Conservation (phyloP, 139 green algal species). For the Micractinium conductrix region DNA sequence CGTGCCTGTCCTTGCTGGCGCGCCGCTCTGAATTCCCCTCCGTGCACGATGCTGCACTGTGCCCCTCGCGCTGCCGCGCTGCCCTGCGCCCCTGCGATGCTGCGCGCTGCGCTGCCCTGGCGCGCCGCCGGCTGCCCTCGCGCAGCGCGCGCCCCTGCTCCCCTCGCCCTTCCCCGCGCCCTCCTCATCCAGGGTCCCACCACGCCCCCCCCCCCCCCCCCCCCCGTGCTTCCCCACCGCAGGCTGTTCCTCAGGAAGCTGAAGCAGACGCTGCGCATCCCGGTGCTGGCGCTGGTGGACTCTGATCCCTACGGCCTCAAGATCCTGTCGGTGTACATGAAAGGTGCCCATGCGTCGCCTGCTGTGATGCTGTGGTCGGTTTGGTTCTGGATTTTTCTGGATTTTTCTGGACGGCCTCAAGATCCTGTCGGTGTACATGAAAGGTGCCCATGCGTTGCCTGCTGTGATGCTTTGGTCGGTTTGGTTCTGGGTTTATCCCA, state of each 20-base stretch:
- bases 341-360: slow-evolving; percentile 52
- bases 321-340: slow-evolving; percentile 97
- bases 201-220: neutral
- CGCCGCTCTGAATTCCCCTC: no score
- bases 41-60: no score
- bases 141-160: neutral
- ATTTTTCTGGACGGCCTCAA: slow-evolving; percentile 96
- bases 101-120: no score
- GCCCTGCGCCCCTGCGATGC: no score
- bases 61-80: no score
- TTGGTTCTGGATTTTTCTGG: neutral
- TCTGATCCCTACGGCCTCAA: slow-evolving; percentile 97
- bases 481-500: no score
- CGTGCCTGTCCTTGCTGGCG: no score
- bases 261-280: slow-evolving; percentile 86
- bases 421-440: slow-evolving; percentile 60
- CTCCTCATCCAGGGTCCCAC: neutral
- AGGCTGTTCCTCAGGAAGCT: slow-evolving; percentile 92
- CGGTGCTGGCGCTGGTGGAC: slow-evolving; percentile 95
- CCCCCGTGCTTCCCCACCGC: neutral
- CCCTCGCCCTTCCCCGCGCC: no score
- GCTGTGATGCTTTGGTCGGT: no score
- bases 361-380: no score
- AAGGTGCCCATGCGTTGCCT: no score
- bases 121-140: no score